Conservation (phyloP, 2,329 filamentous ascomycete genomes). For the Helicocarpus griseus region DNA sequence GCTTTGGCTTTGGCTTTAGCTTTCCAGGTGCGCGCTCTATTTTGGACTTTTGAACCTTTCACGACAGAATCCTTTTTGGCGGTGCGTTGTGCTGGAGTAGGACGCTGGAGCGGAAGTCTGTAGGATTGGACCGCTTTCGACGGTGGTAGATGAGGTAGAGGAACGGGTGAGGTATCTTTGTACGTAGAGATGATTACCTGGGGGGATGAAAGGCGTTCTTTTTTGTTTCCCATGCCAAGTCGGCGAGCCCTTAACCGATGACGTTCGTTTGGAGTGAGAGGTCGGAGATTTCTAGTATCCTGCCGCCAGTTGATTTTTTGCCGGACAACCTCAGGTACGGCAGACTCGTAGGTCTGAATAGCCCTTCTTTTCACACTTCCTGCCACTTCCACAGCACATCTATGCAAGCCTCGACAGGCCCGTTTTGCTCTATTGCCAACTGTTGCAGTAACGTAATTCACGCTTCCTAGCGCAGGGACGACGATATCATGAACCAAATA, state of each 20-base stretch:
- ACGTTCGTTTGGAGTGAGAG: neutral
- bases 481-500: neutral
- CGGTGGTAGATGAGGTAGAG: neutral
- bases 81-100: neutral
- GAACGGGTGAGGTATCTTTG: neutral
- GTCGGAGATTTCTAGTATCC: neutral
- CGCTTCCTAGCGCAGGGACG: neutral
- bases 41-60: neutral
- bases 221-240: neutral
- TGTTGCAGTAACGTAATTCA: neutral
- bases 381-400: neutral
- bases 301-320: neutral
- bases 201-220: neutral
- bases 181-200: neutral
- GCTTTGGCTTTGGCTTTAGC: neutral
- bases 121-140: neutral
- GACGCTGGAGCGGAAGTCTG: neutral
- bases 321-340: neutral
- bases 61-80: conserved; percentile 8
- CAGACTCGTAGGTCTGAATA: neutral
- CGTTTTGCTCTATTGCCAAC: neutral
- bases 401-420: neutral
- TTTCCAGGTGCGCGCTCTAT: neutral
- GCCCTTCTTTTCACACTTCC: conserved; percentile 5
- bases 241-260: neutral